Evolutionary conservation across 2,329 filamentous ascomycete genomes (phyloP).

Genomic region (Celoporthe dispersa): DNA sequence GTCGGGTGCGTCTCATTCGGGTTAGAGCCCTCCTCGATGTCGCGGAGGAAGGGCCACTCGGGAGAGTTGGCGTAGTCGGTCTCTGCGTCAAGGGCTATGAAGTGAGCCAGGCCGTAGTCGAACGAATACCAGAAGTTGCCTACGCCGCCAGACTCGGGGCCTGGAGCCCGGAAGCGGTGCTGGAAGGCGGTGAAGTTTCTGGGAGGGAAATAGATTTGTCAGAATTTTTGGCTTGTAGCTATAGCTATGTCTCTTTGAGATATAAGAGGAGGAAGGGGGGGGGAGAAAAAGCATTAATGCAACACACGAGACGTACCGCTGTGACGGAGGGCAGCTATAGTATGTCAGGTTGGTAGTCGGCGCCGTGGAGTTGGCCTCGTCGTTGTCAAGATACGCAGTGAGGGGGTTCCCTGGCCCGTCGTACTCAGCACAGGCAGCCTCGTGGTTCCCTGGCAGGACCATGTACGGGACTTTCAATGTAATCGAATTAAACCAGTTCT

Average conservation of each 20-base stretch:
- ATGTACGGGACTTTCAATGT: constrained; percentile 52
- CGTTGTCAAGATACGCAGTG: constrained; percentile 51
- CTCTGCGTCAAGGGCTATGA: constrained; percentile 52
- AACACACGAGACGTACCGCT: constrained; percentile 45
- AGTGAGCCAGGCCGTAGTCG: constrained; percentile 58
- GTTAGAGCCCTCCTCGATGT: constrained; percentile 36
- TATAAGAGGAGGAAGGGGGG: too few relatives aligned
- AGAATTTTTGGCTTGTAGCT: not conserved
- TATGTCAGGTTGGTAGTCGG: constrained; percentile 47
- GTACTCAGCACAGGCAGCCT: constrained; percentile 53
- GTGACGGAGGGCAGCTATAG: constrained; percentile 56
- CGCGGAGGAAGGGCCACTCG: constrained; percentile 48
- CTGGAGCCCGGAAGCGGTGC: constrained; percentile 57
- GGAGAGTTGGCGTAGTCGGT: constrained; percentile 55
- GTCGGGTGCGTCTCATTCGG: constrained; percentile 47
- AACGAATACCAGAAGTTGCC: constrained; percentile 60
- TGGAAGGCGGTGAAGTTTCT: constrained; percentile 57
- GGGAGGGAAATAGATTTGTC: not conserved
- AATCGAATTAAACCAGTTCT: constrained; percentile 51
- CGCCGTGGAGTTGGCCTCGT: constrained; percentile 47
- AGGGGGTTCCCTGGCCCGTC: constrained; percentile 49
- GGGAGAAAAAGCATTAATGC: too few relatives aligned
- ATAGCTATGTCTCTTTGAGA: not conserved
- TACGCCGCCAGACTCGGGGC: constrained; percentile 50
- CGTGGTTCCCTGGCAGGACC: constrained; percentile 56